Base-by-base conservation (phyloP, 2,329 filamentous ascomycete genomes). In the Didymella segeticola region DNA sequence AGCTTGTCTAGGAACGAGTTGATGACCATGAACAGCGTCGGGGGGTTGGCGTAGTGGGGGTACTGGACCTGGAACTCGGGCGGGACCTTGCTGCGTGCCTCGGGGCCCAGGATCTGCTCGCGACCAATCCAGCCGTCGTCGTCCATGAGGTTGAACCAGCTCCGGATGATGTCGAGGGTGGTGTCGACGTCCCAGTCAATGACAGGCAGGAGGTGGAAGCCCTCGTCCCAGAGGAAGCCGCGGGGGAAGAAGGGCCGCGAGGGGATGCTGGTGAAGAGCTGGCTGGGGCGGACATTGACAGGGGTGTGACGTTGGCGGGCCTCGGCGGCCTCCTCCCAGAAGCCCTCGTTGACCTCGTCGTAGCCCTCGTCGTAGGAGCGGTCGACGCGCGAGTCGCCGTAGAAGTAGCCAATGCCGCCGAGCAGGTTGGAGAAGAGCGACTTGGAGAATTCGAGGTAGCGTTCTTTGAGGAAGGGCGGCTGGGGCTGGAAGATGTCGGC, bases 161-260 rank as follows among this genome's bases (percentile, higher is more conserved):
- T 96, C 77, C 89, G 90, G 58, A 98, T 84, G 61, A 99, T 91
- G 59, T 97, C 91, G 43, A 87, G 80, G 0, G 79, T 83, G 31
- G 98, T 82, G 69, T 97, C 93, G 46, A 92, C 86, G 71, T 99
- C 95, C 90, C 93, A 99, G 62, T 99, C 93, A 17, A 91, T 84
- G 47, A 99, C 88, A 1, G 93, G 93, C 41, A 96, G 80, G 29
- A 99, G 80, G 69, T 99, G 95, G 77, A 98, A 99, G 0, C 95
- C 95, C 74, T 99, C 95, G 67, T 99, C 95, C 95, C 95, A 99
- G 4, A 98, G 82, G 73, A 99, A 99, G 1, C 95, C 95, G 57
- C 95, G 85, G 1, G 95, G 95, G 77, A 99, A 99, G 80, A 99
- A 99, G 0, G 95, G 90, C 4, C 95, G 83, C 8, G 93, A 98